A percentile compares a stretch with the other conserved stretches of the same genome.
Evolutionary conservation across 768 basidiomycete genomes (phyloP).

Genomic region (Panaeolus cyanescens): DNA sequence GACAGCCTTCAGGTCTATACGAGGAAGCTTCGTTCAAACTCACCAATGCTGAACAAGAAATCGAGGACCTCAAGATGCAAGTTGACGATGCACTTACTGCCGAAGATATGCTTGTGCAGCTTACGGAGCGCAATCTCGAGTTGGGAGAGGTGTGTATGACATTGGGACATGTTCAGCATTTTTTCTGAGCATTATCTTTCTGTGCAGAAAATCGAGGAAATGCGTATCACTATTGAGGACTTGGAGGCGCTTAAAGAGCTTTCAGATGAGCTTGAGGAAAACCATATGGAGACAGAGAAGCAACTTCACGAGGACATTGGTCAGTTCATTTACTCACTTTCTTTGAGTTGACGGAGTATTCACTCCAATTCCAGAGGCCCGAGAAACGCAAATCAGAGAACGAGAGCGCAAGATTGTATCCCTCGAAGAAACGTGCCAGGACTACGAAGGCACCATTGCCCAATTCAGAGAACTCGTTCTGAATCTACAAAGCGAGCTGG

Average conservation of each 20-base stretch:
- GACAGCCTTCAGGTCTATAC: constrained; percentile 59
- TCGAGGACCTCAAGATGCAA: constrained; percentile 92
- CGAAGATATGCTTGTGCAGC: constrained; percentile 93
- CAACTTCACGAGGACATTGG: constrained; percentile 88
- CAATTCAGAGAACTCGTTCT: constrained; percentile 94
- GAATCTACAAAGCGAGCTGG: constrained; percentile 86
- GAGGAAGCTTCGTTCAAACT: constrained; percentile 80
- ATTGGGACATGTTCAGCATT: not conserved
- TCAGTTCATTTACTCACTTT: constrained; percentile 33
- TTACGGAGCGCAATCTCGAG: constrained; percentile 92
- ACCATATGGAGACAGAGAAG: constrained; percentile 92
- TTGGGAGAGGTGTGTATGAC: constrained; percentile 72
- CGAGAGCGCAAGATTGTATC: constrained; percentile 61
- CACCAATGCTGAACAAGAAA: constrained; percentile 85
- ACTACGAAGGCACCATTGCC: constrained; percentile 83
- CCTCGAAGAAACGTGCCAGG: constrained; percentile 79
- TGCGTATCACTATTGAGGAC: constrained; percentile 95
- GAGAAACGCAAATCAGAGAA: constrained; percentile 72
- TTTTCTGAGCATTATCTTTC: not conserved
- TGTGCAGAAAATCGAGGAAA: constrained; percentile 94
- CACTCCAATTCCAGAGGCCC: constrained; percentile 47
- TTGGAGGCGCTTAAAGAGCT: constrained; percentile 95
- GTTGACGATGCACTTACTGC: constrained; percentile 94
- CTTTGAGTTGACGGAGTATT: not conserved
- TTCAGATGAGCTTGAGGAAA: constrained; percentile 96